A percentile compares a stretch with the other conserved stretches of the same genome.
These are phyloP conservation scores for Aspergillus biplanus DNA, from an alignment of 495 filamentous ascomycete species.

Conservation along the genomic window DNA sequence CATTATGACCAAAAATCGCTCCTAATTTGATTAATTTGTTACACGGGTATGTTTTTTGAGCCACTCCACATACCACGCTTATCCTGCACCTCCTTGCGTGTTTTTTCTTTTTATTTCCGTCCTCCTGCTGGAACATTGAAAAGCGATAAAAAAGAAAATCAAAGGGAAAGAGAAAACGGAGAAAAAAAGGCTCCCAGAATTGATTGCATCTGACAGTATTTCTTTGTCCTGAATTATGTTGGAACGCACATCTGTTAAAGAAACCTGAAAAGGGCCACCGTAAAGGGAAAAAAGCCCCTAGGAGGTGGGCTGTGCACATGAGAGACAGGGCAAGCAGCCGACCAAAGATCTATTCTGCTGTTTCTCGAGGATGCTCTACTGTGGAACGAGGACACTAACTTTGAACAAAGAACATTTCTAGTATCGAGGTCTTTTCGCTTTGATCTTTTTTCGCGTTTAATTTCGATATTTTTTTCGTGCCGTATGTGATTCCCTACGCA, in stretches of 20 bases:
- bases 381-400: slow-evolving; percentile 4
- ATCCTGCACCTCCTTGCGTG: slow-evolving; percentile 11
- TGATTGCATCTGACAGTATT: slow-evolving; percentile 1
- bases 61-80: slow-evolving; percentile 16
- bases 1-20: slow-evolving; percentile 25
- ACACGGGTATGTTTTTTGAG: slow-evolving; percentile 28
- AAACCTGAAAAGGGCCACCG: not conserved
- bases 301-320: slow-evolving; percentile 19
- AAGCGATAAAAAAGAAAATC: slow-evolving; percentile 17
- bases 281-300: slow-evolving; percentile 15
- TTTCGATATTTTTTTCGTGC: not conserved
- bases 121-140: slow-evolving; percentile 12
- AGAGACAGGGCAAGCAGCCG: slow-evolving; percentile 7
- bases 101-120: slow-evolving; percentile 26
- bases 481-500: slow-evolving; percentile 16
- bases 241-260: not conserved
- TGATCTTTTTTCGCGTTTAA: not conserved
- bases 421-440: not conserved
- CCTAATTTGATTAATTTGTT: slow-evolving; percentile 24
- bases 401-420: slow-evolving; percentile 3
- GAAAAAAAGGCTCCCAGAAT: not conserved
- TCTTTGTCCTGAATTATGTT: not conserved
- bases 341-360: slow-evolving; percentile 8
- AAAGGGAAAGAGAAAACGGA: slow-evolving; percentile 14
- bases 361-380: not conserved